Evolutionary conservation across 2,329 filamentous ascomycete species (phyloP), one percentile per base, ranked within the genome.

Genomic region (Ceratocystis cubensis): DNA sequence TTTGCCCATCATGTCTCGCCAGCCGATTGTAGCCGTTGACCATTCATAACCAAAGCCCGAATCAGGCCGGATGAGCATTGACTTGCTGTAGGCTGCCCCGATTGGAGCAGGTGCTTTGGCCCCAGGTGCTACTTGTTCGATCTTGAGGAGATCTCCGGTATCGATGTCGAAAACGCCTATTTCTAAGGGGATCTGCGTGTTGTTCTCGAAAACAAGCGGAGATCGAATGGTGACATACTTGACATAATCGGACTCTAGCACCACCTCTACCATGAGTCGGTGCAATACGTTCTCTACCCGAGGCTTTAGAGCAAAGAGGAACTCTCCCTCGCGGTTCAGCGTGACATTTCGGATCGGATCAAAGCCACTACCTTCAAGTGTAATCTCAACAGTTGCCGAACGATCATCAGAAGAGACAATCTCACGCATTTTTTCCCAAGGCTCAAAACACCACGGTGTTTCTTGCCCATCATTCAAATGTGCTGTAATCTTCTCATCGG

Each of bases 181-280:
- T 75, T 99, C 94, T 15, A 99, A 86, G 0, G 94, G 93, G 56
- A 99, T 96, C 73, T 99, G 91, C 0, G 94, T 99, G 69, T 94
- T 89, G 75, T 99, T 99, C 74, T 99, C 94, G 6, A 99, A 86
- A 0, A 96, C 78, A 1, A 99, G 78, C 0, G 94, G 94, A 20
- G 93, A 97, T 30, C 94, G 85, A 72, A 99, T 86, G 1, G 92
- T 99, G 72, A 99, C 95, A 74, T 96, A 95, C 78, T 99, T 99
- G 77, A 99, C 89, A 72, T 97, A 97, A 78, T 99, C 93, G 0
- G 84, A 78, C n/a, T 91, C 94, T 28, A 99, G 81, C 65, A 84
- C 90, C 65, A 99, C 88, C 67, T 99, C 94, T 0, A 97, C 92
- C 28, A 97, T 84, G 20, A 99, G 82, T 25, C 92, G 88, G 74